A percentile compares a stretch with the other conserved stretches of the same genome.
Conservation (phyloP, 768 basidiomycete species). For the Tricholoma saponaceum region DNA sequence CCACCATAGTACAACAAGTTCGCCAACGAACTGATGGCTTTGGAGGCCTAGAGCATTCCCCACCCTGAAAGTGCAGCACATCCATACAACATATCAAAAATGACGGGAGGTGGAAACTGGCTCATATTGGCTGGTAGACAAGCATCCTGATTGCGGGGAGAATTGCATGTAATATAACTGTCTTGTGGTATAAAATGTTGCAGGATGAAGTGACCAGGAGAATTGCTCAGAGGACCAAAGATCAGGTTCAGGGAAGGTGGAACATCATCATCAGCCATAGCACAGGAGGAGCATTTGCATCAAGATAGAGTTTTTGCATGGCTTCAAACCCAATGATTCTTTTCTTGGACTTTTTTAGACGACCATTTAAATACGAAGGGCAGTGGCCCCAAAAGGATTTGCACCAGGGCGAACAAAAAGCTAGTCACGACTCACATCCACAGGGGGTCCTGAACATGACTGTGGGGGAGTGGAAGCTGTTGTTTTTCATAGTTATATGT, state of each 20-base stretch:
- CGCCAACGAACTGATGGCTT: neutral
- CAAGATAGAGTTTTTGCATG: neutral
- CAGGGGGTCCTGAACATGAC: slow-evolving; percentile 64
- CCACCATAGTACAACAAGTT: neutral
- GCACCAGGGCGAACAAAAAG: slow-evolving; percentile 43
- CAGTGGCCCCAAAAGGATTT: slow-evolving; percentile 64
- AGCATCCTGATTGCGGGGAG: slow-evolving; percentile 3
- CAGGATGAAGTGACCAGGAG: slow-evolving; percentile 4
- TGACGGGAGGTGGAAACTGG: slow-evolving; percentile 3
- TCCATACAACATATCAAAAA: slow-evolving; percentile 5
- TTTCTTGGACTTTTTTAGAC: slow-evolving; percentile 20
- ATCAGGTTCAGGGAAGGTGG: neutral
- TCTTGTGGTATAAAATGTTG: neutral
- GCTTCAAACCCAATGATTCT: slow-evolving; percentile 1
- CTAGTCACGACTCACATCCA: too few species aligned
- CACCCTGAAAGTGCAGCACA: slow-evolving; percentile 2
- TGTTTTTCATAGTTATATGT: slow-evolving; percentile 67
- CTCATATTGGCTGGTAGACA: slow-evolving; percentile 3
- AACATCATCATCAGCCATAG: neutral
- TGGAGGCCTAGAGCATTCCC: neutral
- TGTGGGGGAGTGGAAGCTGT: slow-evolving; percentile 72
- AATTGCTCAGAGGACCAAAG: neutral
- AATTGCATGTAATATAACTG: neutral
- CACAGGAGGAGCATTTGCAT: neutral
- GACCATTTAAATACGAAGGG: slow-evolving; percentile 66